phyloP scores from a whole-genome alignment of 1,284 basidiomycete species.

The Dichomitus squalens region DNA sequence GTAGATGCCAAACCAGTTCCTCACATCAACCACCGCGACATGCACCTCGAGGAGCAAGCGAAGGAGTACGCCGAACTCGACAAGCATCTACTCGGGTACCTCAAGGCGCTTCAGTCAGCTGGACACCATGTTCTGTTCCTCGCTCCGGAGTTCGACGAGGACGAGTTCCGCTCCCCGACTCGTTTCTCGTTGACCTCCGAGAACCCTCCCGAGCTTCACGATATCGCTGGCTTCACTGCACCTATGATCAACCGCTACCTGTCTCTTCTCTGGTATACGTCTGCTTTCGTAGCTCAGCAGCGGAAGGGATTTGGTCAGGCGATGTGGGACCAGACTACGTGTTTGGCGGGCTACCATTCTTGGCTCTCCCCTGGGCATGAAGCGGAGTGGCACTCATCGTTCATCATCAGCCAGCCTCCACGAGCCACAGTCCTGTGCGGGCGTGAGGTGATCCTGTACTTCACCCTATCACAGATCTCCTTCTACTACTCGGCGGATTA shows the following conservation, averaged over 20 bases:
- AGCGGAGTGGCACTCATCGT: slow-evolving; percentile 25
- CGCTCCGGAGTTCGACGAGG: slow-evolving; percentile 34
- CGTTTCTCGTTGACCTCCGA: slow-evolving; percentile 26
- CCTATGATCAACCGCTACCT: slow-evolving; percentile 36
- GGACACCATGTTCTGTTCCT: slow-evolving; percentile 35
- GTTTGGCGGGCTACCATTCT: slow-evolving; percentile 31
- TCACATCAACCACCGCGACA: neutral
- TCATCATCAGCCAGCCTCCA: slow-evolving; percentile 32
- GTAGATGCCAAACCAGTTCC: slow-evolving; percentile 1
- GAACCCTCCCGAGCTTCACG: neutral
- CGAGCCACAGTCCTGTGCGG: slow-evolving; percentile 33
- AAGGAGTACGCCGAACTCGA: slow-evolving; percentile 9
- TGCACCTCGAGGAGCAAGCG: neutral
- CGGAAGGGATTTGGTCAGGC: neutral
- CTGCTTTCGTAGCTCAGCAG: slow-evolving; percentile 28
- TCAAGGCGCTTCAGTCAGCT: slow-evolving; percentile 28
- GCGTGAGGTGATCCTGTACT: slow-evolving; percentile 34
- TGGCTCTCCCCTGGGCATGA: slow-evolving; percentile 6
- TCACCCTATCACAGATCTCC: slow-evolving; percentile 31
- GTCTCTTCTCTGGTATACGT: slow-evolving; percentile 34
- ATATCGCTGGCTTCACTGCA: slow-evolving; percentile 27
- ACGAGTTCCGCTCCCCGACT: slow-evolving; percentile 22
- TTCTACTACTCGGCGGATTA: slow-evolving; percentile 18
- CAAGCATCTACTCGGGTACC: slow-evolving; percentile 24
- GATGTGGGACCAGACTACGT: slow-evolving; percentile 18